These are phyloP conservation scores for Arabidopsis lyrata DNA, from an alignment of 441 rosid genomes.

Conservation along the genomic window DNA sequence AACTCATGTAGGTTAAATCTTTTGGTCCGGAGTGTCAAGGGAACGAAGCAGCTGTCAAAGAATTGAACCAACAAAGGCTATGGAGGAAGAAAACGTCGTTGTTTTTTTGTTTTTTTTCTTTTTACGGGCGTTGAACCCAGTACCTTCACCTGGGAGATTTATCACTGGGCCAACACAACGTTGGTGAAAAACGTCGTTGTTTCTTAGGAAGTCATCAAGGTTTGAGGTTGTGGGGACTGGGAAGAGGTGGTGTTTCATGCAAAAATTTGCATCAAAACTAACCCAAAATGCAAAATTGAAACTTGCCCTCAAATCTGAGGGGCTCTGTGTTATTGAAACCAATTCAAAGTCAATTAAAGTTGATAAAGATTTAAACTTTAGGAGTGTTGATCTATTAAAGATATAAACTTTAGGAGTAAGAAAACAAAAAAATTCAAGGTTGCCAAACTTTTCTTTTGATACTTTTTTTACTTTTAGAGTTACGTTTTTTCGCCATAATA, in stretches of 20 bases:
- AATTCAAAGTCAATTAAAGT: too few relatives aligned
- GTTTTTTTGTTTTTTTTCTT: too few relatives aligned
- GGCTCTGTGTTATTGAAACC: not conserved
- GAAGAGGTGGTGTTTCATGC: slow-evolving; percentile 61
- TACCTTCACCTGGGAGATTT: too few relatives aligned
- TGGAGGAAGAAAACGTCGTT: slow-evolving; percentile 54
- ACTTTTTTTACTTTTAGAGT: too few relatives aligned
- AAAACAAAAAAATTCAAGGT: too few relatives aligned
- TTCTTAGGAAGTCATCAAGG: slow-evolving; percentile 52
- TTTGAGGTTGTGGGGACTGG: slow-evolving; percentile 63
- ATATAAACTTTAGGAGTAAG: too few relatives aligned
- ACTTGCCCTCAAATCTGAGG: not conserved
- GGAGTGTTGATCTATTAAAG: too few relatives aligned
- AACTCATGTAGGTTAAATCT: slow-evolving; percentile 62
- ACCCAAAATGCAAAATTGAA: slow-evolving; percentile 5
- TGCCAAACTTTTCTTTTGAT: too few relatives aligned
- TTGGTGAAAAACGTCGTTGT: slow-evolving; percentile 22
- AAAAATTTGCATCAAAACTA: not conserved
- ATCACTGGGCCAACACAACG: too few relatives aligned
- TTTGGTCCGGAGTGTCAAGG: slow-evolving; percentile 70
- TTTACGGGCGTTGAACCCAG: too few relatives aligned
- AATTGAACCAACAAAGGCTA: slow-evolving; percentile 62
- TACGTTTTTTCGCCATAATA: too few relatives aligned
- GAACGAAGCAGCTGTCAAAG: slow-evolving; percentile 50
- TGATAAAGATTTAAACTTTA: too few relatives aligned